A percentile compares a stretch with the other conserved stretches of the same genome.
Evolutionary conservation across 306 rosid genomes (phyloP).

Genomic region (Arachis hypogaea): DNA sequence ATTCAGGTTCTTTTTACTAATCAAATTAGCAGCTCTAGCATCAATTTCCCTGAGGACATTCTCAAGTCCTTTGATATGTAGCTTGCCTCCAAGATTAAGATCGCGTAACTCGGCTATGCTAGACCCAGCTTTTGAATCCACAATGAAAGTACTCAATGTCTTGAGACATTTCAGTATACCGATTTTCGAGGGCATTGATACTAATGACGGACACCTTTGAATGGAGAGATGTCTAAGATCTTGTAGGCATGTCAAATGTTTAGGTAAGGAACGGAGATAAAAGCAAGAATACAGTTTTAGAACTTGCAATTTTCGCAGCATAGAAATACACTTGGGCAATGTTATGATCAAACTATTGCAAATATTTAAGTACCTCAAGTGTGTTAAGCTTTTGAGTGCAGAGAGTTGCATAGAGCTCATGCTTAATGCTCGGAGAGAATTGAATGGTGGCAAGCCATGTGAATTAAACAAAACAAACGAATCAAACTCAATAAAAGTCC

Average conservation of each 20-base stretch:
- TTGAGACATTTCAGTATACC: not conserved
- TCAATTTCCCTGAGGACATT: not conserved
- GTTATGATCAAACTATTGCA: accelerated
- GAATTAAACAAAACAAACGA: not conserved
- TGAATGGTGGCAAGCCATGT: not conserved
- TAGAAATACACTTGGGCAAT: not conserved
- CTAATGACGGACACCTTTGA: not conserved
- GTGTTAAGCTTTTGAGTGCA: not conserved
- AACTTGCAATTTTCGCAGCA: slow-evolving; percentile 6
- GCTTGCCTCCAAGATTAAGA: slow-evolving; percentile 4
- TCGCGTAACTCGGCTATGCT: slow-evolving; percentile 16
- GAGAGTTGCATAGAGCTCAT: not conserved
- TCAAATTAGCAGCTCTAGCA: slow-evolving; percentile 11
- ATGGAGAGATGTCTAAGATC: slow-evolving; percentile 17
- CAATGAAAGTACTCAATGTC: slow-evolving; percentile 4
- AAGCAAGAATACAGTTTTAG: not conserved
- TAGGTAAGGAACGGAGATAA: not conserved
- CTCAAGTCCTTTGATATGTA: slow-evolving; percentile 4
- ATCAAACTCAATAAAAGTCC: not conserved
- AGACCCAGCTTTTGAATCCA: not conserved
- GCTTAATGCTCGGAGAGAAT: slow-evolving; percentile 10
- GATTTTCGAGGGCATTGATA: slow-evolving; percentile 6
- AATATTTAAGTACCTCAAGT: slow-evolving; percentile 4
- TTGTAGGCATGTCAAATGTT: not conserved
- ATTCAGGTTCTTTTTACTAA: not conserved